These are phyloP conservation scores for Starmera dryadoides DNA, from an alignment of 805 yeast genomes.

Conservation along the genomic window DNA sequence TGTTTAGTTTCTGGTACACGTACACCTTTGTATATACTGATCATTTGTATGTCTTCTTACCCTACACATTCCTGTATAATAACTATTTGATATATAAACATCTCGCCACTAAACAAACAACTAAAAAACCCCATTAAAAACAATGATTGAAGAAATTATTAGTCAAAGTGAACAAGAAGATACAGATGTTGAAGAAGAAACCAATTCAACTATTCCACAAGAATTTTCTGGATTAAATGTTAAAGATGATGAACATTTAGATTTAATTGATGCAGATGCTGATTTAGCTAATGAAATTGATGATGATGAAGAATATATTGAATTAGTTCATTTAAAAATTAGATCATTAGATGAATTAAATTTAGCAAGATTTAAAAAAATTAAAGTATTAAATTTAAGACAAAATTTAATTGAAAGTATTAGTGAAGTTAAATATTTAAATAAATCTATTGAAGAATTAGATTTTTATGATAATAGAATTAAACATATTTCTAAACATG, in stretches of 20 bases:
- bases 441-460: slow-evolving; percentile 58
- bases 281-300: slow-evolving; percentile 52
- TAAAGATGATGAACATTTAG: slow-evolving; percentile 32
- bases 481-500: slow-evolving; percentile 70
- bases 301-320: slow-evolving; percentile 52
- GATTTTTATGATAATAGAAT: slow-evolving; percentile 92
- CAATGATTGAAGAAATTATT: slow-evolving; percentile 1
- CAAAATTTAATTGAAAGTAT: slow-evolving; percentile 78
- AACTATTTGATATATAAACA: too few relatives aligned
- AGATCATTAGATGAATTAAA: slow-evolving; percentile 53
- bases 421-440: slow-evolving; percentile 56
- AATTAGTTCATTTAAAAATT: slow-evolving; percentile 66
- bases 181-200: slow-evolving; percentile 12
- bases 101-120: too few relatives aligned
- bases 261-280: slow-evolving; percentile 58
- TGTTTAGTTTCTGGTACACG: too few relatives aligned
- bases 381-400: slow-evolving; percentile 64
- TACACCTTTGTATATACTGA: neutral
- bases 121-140: too few relatives aligned
- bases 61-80: too few relatives aligned
- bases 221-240: slow-evolving; percentile 13
- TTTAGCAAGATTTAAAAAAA: slow-evolving; percentile 45
- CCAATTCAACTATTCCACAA: neutral
- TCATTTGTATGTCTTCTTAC: too few relatives aligned
- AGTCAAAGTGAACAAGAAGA: slow-evolving; percentile 18